These are phyloP conservation scores for Sergeia podlipaevii DNA, from an alignment of 208 protist genomes.

Conservation along the genomic window DNA sequence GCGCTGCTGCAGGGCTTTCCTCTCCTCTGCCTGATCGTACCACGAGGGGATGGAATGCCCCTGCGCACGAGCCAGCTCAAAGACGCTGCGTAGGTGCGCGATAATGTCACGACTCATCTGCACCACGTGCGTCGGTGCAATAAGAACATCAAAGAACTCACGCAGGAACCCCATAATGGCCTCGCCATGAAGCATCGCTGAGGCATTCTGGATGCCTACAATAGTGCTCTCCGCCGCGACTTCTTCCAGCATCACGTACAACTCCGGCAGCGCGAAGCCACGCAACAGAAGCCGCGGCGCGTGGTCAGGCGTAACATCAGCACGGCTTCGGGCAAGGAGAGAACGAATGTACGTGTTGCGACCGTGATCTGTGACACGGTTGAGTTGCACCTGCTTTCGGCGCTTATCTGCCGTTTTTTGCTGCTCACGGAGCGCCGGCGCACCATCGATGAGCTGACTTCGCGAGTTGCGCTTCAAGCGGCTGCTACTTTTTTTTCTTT, in stretches of 20 bases:
- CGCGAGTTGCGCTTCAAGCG: too few relatives aligned
- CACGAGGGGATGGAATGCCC: not conserved
- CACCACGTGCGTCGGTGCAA: constrained; percentile 48
- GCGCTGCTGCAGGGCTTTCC: constrained; percentile 2
- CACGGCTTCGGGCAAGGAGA: constrained; percentile 41
- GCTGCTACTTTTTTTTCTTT: too few relatives aligned
- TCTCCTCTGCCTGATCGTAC: not conserved
- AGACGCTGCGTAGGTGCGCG: not conserved
- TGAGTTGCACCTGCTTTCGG: not conserved
- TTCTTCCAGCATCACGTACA: constrained; percentile 64
- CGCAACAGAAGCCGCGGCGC: constrained; percentile 44
- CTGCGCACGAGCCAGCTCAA: not conserved
- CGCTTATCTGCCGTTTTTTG: not conserved
- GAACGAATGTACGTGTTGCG: constrained; percentile 58
- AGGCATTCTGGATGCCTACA: constrained; percentile 39
- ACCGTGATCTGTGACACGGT: constrained; percentile 6
- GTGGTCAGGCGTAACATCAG: constrained; percentile 19
- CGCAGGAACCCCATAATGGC: constrained; percentile 52
- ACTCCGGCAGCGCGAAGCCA: constrained; percentile 65
- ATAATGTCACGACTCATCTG: constrained; percentile 31
- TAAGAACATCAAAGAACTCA: constrained; percentile 42
- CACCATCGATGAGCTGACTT: too few relatives aligned
- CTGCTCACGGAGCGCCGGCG: not conserved
- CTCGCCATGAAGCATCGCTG: constrained; percentile 72
- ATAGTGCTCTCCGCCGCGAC: constrained; percentile 54